Base-by-base conservation (phyloP, 139 green algal species). In the Coelastrella sp. region DNA sequence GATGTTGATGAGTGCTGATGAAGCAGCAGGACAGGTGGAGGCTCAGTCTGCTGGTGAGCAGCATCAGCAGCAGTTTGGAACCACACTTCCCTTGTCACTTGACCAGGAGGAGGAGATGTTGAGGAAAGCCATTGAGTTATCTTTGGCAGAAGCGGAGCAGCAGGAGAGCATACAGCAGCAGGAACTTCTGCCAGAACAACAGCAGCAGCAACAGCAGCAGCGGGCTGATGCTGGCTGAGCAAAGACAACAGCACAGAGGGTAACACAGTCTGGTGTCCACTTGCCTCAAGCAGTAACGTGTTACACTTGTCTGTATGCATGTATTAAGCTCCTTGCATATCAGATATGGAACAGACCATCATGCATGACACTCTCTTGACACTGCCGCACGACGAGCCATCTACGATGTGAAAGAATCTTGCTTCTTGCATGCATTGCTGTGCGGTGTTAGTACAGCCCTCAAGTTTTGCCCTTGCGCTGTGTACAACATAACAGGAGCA, bases 41-140 rank as follows among this genome's bases (percentile, higher is more conserved):
- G 63, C 25, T 53, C 4, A n/a, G 13, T 4, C 59, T 79, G 51
- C n/a, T 50, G 45, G 5, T 41, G 53, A 27, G 27, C 38, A 7
- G 11, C 38, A 19, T 41, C 62, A 71, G 62, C 62, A 27, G 57
- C 57, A 66, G 19, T 11, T 15, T 15, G 57, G 21, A 6, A 11
- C 19, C 79, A 48, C 4, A 40, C 32, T 4, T 21, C 68, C 2
- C 43, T 25, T 62, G 30, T 68, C 19, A 45, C 64, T 25, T 37
- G 68, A 84, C 21, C 73, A 66, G 17, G 85, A 89, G 62, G 79
- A 89, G 25, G 71, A 89, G 48, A 75, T 89, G 62, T n/a, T 89
- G 38, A 21, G 38, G 37, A 17, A 79, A 34, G 85, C 85, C 2
- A 73, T 89, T 30, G 68, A 48, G 50, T 43, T 89, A 38, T 89